Evolutionary conservation across 148 eudicot species (phyloP).

Genomic region (Mesembryanthemum crystallinum): DNA sequence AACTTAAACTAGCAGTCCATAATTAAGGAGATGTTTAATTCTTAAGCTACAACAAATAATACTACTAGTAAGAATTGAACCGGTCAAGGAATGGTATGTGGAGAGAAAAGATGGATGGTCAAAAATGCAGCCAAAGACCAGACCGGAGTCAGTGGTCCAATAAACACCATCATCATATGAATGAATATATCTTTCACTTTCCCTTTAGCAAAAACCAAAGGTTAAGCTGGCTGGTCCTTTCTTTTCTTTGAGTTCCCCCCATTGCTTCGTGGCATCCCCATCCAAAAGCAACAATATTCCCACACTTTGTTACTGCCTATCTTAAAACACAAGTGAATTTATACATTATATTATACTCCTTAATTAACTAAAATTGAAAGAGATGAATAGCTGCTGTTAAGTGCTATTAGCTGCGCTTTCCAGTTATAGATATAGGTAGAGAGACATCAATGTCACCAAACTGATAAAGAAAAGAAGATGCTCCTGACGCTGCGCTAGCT

Average conservation of each 20-base stretch:
- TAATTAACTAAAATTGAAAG: too few species aligned
- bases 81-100: neutral
- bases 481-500: too few species aligned
- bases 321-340: too few species aligned
- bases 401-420: too few species aligned
- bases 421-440: too few species aligned
- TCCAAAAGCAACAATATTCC: constrained; percentile 17
- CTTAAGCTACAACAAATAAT: constrained; percentile 6
- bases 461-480: too few species aligned
- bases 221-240: neutral
- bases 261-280: constrained; percentile 14
- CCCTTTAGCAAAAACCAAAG: constrained; percentile 22
- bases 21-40: neutral
- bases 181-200: constrained; percentile 21
- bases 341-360: too few species aligned
- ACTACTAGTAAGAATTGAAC: neutral
- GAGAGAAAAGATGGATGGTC: constrained; percentile 16
- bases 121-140: constrained; percentile 16
- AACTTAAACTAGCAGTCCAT: too few species aligned
- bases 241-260: neutral
- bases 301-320: neutral
- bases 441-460: too few species aligned
- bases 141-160: constrained; percentile 18
- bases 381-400: too few species aligned
- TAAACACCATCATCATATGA: neutral